Base-by-base conservation (phyloP, 148 eudicot genomes). In the Heliamphora exappendiculata region DNA sequence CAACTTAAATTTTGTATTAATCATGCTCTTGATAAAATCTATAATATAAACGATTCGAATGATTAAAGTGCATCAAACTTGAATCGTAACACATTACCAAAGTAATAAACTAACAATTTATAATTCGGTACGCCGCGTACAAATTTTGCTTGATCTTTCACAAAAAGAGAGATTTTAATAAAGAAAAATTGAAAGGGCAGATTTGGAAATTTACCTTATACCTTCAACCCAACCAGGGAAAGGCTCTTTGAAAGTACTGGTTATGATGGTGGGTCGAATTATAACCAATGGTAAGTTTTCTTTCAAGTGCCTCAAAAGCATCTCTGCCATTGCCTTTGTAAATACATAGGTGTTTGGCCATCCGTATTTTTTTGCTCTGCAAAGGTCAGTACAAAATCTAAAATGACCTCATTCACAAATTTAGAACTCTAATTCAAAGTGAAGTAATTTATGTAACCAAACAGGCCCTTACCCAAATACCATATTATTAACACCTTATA, bases 171-270 rank as follows among this genome's bases (percentile, higher is more conserved):
- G n/a, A n/a, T 9, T 6, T 8, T 49, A 49, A 6, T 49, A 49
- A 1, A 49, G 1, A 53, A 53, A 3, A 53, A 53, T 3, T 53
- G 1, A 69, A 5, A 20, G 20, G 50, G 7, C 6, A 50, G 5
- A 28, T 42, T 63, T 9, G 64, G 4, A 53, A 2, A 62, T 13
- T 47, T 85, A 92, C 97, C 92, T 88, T 60, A 88, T 53, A 24
- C 98, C 98, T 88, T 93, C 98, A 8, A 88, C 93, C 98, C 98
- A 94, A 51, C 98, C 98, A 0, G 97, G 91, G 50, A 94, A 81
- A 10, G 98, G 98, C 55, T 94, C 97, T 81, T 90, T 89, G 82
- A 68, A 89, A 49, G 98, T 94, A 81, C 97, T 91, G 1, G 92
- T 88, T 0, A 94, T 81, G 29, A 94, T 92, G 1, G 95, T 90